phyloP scores from a whole-genome alignment of 2,329 filamentous ascomycete genomes.

The Thelonectria olida region DNA sequence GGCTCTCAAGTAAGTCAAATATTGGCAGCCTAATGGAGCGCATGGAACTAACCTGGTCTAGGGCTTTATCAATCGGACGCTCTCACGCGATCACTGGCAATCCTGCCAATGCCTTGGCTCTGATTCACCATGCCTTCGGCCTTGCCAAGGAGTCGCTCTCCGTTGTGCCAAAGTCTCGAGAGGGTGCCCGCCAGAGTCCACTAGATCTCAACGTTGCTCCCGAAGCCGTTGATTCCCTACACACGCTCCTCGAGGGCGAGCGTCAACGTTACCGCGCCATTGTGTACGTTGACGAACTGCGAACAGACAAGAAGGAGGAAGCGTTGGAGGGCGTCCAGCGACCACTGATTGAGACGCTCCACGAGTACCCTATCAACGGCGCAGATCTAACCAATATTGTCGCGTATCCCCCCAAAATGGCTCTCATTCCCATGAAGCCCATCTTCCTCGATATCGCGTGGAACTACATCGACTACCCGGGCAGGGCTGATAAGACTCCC shows the following conservation, averaged over 20 bases:
- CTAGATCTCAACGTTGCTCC: slow-evolving; percentile 75
- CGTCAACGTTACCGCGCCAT: slow-evolving; percentile 85
- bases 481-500: slow-evolving; percentile 53
- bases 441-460: slow-evolving; percentile 96
- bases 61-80: slow-evolving; percentile 84
- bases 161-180: slow-evolving; percentile 52
- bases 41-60: slow-evolving; percentile 45
- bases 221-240: slow-evolving; percentile 66
- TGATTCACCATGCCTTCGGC: slow-evolving; percentile 77
- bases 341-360: slow-evolving; percentile 78
- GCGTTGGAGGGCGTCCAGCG: slow-evolving; percentile 30
- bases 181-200: slow-evolving; percentile 50
- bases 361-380: slow-evolving; percentile 76
- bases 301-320: slow-evolving; percentile 58
- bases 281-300: slow-evolving; percentile 79
- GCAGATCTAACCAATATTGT: slow-evolving; percentile 85
- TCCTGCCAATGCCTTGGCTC: slow-evolving; percentile 82
- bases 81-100: slow-evolving; percentile 81
- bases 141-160: slow-evolving; percentile 65
- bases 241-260: slow-evolving; percentile 71
- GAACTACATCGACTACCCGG: slow-evolving; percentile 96
- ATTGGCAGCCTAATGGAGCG: not conserved
- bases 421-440: slow-evolving; percentile 89
- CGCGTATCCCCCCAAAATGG: slow-evolving; percentile 84
- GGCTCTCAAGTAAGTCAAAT: slow-evolving; percentile 76